Conservation (phyloP, 805 yeast genomes). For the Hanseniaspora valbyensis region DNA sequence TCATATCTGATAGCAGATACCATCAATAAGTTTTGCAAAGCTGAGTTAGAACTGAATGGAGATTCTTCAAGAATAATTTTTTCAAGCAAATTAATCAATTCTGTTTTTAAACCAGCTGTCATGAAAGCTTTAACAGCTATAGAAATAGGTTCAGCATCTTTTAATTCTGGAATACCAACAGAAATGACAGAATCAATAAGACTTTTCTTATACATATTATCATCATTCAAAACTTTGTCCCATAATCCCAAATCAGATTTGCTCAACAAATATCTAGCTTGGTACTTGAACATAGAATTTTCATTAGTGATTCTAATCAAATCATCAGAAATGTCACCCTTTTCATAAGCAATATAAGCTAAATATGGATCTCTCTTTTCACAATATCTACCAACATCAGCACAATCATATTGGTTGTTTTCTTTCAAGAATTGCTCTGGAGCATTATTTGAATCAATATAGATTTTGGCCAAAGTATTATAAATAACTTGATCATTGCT, state of each 20-base stretch:
- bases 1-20: constrained; percentile 95
- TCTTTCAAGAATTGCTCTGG: constrained; percentile 95
- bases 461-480: constrained; percentile 93
- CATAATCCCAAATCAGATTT: constrained; percentile 82
- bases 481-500: constrained; percentile 74
- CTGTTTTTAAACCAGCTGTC: constrained; percentile 87
- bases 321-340: constrained; percentile 86
- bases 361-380: constrained; percentile 97
- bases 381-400: constrained; percentile 93
- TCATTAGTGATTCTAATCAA: constrained; percentile 87
- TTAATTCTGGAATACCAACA: constrained; percentile 89
- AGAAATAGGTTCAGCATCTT: constrained; percentile 87
- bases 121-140: constrained; percentile 89
- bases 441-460: constrained; percentile 93
- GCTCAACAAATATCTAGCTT: constrained; percentile 85
- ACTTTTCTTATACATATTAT: constrained; percentile 79
- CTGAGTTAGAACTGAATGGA: constrained; percentile 89
- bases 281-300: constrained; percentile 95
- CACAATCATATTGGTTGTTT: constrained; percentile 80
- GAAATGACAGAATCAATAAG: constrained; percentile 89
- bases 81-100: constrained; percentile 86
- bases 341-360: constrained; percentile 94
- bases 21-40: constrained; percentile 83
- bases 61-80: constrained; percentile 95
- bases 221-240: constrained; percentile 63